A percentile compares a stretch with the other conserved stretches of the same genome.
phyloP scores from a whole-genome alignment of 176 grass and related monocot genomes.

The Paspalum vaginatum region DNA sequence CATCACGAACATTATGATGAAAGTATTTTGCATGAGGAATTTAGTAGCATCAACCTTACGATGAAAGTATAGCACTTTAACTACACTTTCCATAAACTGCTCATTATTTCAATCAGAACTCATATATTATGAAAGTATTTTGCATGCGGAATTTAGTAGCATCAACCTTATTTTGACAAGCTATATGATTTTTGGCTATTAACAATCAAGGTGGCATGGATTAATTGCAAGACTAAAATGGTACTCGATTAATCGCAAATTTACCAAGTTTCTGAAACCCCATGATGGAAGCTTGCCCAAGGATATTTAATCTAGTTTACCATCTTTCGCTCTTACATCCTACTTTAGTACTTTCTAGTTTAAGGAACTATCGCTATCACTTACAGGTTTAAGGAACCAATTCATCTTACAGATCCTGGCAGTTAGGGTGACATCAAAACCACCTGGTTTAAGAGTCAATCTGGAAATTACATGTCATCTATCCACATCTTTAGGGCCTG shows the following conservation, averaged over 20 bases:
- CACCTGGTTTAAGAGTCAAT: constrained; percentile 12
- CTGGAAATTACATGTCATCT: background rate
- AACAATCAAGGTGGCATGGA: background rate
- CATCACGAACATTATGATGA: background rate
- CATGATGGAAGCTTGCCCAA: background rate
- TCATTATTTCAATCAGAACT: background rate
- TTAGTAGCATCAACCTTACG: background rate
- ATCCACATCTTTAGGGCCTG: too few relatives aligned
- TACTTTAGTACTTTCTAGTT: background rate
- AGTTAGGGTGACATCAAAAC: constrained; percentile 18
- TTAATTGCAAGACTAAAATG: background rate
- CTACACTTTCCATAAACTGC: too few relatives aligned
- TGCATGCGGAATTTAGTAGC: background rate
- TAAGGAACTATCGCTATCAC: background rate
- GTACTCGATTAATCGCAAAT: background rate
- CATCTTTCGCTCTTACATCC: background rate
- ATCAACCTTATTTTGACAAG: background rate
- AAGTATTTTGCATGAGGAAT: too few relatives aligned
- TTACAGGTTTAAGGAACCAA: background rate
- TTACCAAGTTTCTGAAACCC: background rate
- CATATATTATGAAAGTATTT: too few relatives aligned
- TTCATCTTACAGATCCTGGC: background rate
- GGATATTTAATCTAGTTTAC: background rate
- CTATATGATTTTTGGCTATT: background rate
- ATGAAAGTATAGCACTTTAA: background rate